Base-by-base conservation (phyloP, 2,329 filamentous ascomycete genomes). In the Verruconis gallopava region DNA sequence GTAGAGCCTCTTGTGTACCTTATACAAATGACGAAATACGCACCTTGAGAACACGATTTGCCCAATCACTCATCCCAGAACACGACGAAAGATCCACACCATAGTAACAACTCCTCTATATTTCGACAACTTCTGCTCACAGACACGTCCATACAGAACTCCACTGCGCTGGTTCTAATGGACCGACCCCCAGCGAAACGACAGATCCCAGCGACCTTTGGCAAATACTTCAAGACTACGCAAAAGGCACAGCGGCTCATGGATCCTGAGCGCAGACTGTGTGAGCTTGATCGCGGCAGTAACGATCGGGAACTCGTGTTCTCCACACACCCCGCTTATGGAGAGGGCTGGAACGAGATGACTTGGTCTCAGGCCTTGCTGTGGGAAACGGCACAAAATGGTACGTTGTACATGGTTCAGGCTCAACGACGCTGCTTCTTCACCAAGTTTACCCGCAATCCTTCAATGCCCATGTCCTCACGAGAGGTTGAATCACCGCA, bases 151-250 rank as follows among this genome's bases (percentile, higher is more conserved):
- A n/a, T n/a, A n/a, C n/a, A n/a, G n/a, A n/a, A n/a, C 25, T 9
- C 25, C 25, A n/a, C 6, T 9, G n/a, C 6, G 25, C 25, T 9
- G 25, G 9, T 9, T 9, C n/a, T 30, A n/a, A 9, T n/a, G n/a
- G 25, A 30, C 6, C 25, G 25, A n/a, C 25, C 25, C n/a, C 25
- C 6, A n/a, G 25, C n/a, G 25, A 30, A 11, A 21, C 12, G 21
- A 38, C 12, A 21, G 21, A 18, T 21, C 12, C 36, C 36, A 21
- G 19, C 12, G 9, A 19, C 18, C 9, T 19, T 42, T 14, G 22
- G 30, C 33, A 42, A 42, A n/a, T 35, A 19, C 19, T 42, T 42
- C 15, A 42, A 42, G 21, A 42, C 32, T 5, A 42, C 40, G 13
- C 14, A 17, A 2, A 42, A 36, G n/a, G 40, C 40, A 28, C 17